These are phyloP conservation scores for Blastocystis sp. DNA, from an alignment of 352 stramenopile species.

Conservation along the genomic window DNA sequence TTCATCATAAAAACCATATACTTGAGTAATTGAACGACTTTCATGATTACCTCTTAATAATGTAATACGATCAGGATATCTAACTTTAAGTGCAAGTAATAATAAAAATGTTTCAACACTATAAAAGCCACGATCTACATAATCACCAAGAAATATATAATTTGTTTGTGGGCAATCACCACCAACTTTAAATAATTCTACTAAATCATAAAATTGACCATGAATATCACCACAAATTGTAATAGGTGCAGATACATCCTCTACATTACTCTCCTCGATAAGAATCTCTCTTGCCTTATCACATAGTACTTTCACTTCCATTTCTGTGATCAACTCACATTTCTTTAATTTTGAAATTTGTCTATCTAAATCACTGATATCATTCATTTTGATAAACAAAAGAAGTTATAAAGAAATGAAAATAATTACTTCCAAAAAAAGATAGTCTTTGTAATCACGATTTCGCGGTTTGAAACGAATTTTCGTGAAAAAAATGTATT, in stretches of 20 bases:
- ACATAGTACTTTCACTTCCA: conserved; percentile 87
- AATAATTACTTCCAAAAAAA: too few relatives aligned
- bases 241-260: conserved; percentile 87
- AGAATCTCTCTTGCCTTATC: conserved; percentile 89
- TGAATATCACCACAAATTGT: conserved; percentile 98
- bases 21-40: conserved; percentile 86
- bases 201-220: conserved; percentile 96
- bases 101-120: conserved; percentile 95
- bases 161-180: conserved; percentile 92
- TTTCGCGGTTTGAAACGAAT: too few relatives aligned
- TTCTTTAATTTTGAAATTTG: conserved; percentile 26
- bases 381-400: too few relatives aligned
- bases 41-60: conserved; percentile 97
- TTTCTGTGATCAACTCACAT: conserved; percentile 93
- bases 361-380: too few relatives aligned
- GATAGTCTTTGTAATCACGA: too few relatives aligned
- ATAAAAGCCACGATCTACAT: conserved; percentile 97
- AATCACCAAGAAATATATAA: conserved; percentile 99
- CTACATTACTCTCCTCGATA: conserved; percentile 96
- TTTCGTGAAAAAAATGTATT: too few relatives aligned
- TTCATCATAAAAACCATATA: conserved; percentile 99
- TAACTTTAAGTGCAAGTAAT: conserved; percentile 85
- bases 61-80: conserved; percentile 93
- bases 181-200: conserved; percentile 84
- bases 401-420: too few relatives aligned